These are phyloP conservation scores for Neoboletus subvelutipes DNA, from an alignment of 768 basidiomycete species.

Conservation along the genomic window DNA sequence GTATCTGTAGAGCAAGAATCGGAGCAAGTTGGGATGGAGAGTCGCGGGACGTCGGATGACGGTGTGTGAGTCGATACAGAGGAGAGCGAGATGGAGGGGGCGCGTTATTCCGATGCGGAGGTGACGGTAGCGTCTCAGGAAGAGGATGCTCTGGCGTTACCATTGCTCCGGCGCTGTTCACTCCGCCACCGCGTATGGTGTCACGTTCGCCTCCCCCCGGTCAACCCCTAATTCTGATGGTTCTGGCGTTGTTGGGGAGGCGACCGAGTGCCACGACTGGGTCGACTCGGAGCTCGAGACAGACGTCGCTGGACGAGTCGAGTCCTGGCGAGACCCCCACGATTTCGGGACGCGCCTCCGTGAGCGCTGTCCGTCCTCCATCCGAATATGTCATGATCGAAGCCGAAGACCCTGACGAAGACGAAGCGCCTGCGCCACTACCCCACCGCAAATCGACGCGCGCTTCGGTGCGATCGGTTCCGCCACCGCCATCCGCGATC, in stretches of 20 bases:
- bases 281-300: constrained; percentile 40
- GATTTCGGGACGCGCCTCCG: background rate
- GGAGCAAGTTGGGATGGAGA: too few relatives aligned
- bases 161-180: constrained; percentile 38
- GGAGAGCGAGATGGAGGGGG: too few relatives aligned
- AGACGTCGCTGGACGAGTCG: constrained; percentile 37
- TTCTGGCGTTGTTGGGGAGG: constrained; percentile 35
- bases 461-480: constrained; percentile 15
- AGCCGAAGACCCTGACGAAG: too few relatives aligned
- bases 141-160: too few relatives aligned
- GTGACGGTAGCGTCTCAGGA: too few relatives aligned
- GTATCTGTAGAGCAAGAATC: too few relatives aligned
- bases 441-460: constrained; percentile 43
- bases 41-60: too few relatives aligned
- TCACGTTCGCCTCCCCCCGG: constrained; percentile 30
- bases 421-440: constrained; percentile 39
- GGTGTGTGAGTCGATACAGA: too few relatives aligned
- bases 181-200: constrained; percentile 46
- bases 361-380: constrained; percentile 24
- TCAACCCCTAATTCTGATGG: constrained; percentile 38
- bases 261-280: constrained; percentile 38
- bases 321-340: constrained; percentile 8
- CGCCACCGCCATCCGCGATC: too few relatives aligned
- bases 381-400: constrained; percentile 65
- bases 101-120: too few relatives aligned